Percentiles rank a stretch among this genome's conserved stretches.
phyloP scores from a whole-genome alignment of 2,329 filamentous ascomycete species.

The Beauveria australis region DNA sequence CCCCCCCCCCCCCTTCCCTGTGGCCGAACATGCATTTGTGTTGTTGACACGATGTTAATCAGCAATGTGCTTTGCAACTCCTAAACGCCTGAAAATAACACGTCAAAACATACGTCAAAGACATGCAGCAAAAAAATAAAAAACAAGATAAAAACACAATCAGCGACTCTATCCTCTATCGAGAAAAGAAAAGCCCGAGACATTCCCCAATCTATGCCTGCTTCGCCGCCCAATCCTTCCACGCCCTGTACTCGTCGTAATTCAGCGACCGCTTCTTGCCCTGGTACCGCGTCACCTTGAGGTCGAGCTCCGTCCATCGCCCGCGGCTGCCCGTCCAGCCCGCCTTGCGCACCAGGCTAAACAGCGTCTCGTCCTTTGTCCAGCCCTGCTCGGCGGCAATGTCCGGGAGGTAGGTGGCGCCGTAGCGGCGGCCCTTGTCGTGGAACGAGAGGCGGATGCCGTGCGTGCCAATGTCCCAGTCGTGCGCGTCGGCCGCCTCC shows the following conservation, averaged over 20 bases:
- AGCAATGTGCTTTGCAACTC: no score
- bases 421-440: conserved; percentile 64
- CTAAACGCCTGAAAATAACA: no score
- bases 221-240: conserved; percentile 61
- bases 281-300: conserved; percentile 78
- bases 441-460: conserved; percentile 80
- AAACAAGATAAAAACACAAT: neutral
- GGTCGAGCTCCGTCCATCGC: conserved; percentile 69
- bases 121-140: neutral
- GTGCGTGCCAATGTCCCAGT: conserved; percentile 82
- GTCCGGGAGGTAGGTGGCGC: conserved; percentile 86
- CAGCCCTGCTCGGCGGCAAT: conserved; percentile 89
- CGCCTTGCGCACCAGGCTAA: conserved; percentile 88
- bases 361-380: conserved; percentile 84
- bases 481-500: conserved; percentile 60
- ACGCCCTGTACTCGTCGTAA: conserved; percentile 70
- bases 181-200: neutral
- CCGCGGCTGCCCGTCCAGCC: conserved; percentile 80
- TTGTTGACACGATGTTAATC: no score
- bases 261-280: conserved; percentile 66
- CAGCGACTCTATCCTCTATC: no score
- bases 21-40: no score
- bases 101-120: no score
- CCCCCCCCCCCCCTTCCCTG: no score
- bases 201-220: conserved; percentile 10